Conservation (phyloP, 108 stramenopile genomes). For the Pinguiococcus pyrenoidosus region DNA sequence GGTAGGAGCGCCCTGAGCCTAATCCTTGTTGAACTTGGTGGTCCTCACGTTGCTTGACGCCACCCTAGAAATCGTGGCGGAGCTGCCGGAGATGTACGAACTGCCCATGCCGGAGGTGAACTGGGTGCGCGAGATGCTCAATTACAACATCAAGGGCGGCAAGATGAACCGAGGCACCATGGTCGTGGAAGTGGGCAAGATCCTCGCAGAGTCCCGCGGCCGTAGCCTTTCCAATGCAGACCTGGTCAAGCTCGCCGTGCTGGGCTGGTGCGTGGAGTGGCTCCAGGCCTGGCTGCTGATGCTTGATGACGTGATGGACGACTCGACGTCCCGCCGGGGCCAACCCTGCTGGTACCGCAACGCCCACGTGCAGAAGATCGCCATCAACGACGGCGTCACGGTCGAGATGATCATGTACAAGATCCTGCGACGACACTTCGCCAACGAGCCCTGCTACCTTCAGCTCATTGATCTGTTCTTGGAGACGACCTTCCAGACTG, state of each 20-base stretch:
- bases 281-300: slow-evolving; percentile 85
- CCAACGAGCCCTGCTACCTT: slow-evolving; percentile 55
- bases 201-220: slow-evolving; percentile 3
- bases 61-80: too few relatives aligned
- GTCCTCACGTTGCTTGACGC: too few relatives aligned
- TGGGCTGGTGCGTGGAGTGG: slow-evolving; percentile 71
- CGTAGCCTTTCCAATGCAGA: slow-evolving; percentile 3
- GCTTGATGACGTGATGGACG: slow-evolving; percentile 98
- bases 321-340: slow-evolving; percentile 84
- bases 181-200: slow-evolving; percentile 38
- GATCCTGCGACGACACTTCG: slow-evolving; percentile 64
- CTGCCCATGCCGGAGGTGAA: slow-evolving; percentile 37
- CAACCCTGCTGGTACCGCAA: slow-evolving; percentile 77
- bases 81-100: slow-evolving; percentile 50
- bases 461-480: slow-evolving; percentile 62
- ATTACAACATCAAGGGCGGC: slow-evolving; percentile 82
- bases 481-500: slow-evolving; percentile 75
- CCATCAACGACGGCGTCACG: slow-evolving; percentile 86
- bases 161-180: slow-evolving; percentile 82
- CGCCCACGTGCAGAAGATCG: slow-evolving; percentile 61
- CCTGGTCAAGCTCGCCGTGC: slow-evolving; percentile 24
- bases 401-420: slow-evolving; percentile 79
- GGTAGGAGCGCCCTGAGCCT: too few relatives aligned
- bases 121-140: slow-evolving; percentile 56
- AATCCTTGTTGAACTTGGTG: too few relatives aligned